Percentiles rank a stretch among this genome's conserved stretches.
Conservation (phyloP, 331 rosid genomes). For the Dryas integrifolia region DNA sequence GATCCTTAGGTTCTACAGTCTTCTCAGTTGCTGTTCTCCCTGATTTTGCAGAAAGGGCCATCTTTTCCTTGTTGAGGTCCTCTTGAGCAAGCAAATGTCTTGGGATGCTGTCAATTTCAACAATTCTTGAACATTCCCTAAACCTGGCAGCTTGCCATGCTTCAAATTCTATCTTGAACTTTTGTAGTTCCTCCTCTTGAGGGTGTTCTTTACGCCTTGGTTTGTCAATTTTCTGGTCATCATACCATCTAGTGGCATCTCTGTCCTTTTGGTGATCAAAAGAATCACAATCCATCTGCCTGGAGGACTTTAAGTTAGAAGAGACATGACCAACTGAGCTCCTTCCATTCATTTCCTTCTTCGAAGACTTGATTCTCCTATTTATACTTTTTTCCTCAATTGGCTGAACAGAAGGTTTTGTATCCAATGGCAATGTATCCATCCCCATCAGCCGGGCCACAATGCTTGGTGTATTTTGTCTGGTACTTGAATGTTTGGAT, state of each 20-base stretch:
- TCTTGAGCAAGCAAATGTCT: slow-evolving; percentile 45
- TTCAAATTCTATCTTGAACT: slow-evolving; percentile 92
- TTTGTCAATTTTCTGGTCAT: slow-evolving; percentile 42
- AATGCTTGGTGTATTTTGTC: slow-evolving; percentile 69
- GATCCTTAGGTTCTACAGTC: slow-evolving; percentile 31
- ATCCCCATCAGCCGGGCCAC: slow-evolving; percentile 99
- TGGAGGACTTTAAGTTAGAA: slow-evolving; percentile 51
- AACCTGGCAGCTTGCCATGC: slow-evolving; percentile 86
- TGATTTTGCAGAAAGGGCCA: slow-evolving; percentile 33
- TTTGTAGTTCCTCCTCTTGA: slow-evolving; percentile 91
- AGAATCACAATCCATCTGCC: slow-evolving; percentile 43
- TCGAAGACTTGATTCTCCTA: slow-evolving; percentile 44
- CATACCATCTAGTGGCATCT: slow-evolving; percentile 53
- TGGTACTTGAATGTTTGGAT: slow-evolving; percentile 53
- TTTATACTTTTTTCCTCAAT: slow-evolving; percentile 42
- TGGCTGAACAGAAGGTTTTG: slow-evolving; percentile 48
- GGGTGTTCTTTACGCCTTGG: slow-evolving; percentile 81
- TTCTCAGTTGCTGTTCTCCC: slow-evolving; percentile 37
- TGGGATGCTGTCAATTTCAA: slow-evolving; percentile 45
- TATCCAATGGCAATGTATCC: slow-evolving; percentile 60
- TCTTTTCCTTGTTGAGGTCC: slow-evolving; percentile 47
- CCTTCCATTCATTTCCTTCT: slow-evolving; percentile 49
- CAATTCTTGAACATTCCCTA: slow-evolving; percentile 68
- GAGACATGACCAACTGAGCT: slow-evolving; percentile 45
- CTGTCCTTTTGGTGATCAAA: slow-evolving; percentile 32